phyloP scores from a whole-genome alignment of 164 flowering plant genomes.

The Dillenia turbinata region DNA sequence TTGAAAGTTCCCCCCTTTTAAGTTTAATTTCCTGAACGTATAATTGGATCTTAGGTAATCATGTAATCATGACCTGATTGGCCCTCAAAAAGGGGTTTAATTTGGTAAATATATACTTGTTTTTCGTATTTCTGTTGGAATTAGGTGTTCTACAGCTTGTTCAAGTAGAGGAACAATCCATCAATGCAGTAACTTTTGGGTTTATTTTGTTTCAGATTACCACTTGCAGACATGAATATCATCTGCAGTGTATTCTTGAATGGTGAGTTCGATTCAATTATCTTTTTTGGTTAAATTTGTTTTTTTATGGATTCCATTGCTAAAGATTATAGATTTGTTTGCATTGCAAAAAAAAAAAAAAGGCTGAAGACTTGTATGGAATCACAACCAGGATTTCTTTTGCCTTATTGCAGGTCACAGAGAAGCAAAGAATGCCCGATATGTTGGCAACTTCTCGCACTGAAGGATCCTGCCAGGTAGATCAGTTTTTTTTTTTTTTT shows the following conservation, averaged over 20 bases:
- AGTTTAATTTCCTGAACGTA: too few relatives aligned
- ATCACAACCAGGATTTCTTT: too few relatives aligned
- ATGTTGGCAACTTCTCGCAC: slow-evolving; percentile 57
- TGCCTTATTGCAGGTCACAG: slow-evolving; percentile 48
- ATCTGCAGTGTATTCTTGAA: slow-evolving; percentile 85
- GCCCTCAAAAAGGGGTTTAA: neutral
- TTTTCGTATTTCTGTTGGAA: neutral
- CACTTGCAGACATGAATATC: slow-evolving; percentile 74
- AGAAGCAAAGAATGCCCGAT: slow-evolving; percentile 88
- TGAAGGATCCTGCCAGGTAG: slow-evolving; percentile 65
- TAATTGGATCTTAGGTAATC: neutral
- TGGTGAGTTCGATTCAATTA: slow-evolving; percentile 34
- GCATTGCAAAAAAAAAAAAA: too few relatives aligned
- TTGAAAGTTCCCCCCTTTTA: neutral
- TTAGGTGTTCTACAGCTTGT: too few relatives aligned
- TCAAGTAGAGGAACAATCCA: neutral
- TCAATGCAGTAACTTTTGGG: neutral
- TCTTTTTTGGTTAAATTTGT: slow-evolving; percentile 3
- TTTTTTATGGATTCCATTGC: neutral
- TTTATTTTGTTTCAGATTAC: slow-evolving; percentile 49
- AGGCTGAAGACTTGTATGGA: too few relatives aligned
- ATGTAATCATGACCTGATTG: neutral
- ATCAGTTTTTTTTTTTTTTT: neutral
- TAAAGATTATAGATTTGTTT: neutral
- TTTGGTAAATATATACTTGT: neutral